Percentiles rank a stretch among this genome's conserved stretches.
Evolutionary conservation across 2,329 filamentous ascomycete species (phyloP).

Genomic region (Microcyclospora pomicola): DNA sequence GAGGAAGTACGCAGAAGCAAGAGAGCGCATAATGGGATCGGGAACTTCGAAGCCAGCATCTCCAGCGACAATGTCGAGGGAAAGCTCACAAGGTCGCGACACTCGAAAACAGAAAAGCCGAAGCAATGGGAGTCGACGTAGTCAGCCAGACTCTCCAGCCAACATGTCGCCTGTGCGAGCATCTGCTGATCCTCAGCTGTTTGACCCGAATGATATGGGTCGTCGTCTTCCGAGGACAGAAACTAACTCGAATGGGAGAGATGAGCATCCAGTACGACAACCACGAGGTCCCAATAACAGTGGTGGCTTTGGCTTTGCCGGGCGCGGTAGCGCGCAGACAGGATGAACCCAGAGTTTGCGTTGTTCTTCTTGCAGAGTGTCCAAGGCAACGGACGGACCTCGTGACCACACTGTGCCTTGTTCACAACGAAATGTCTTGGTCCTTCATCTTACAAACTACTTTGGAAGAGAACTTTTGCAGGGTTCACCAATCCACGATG

Average conservation of each 20-base stretch:
- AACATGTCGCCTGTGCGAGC: conserved; percentile 23
- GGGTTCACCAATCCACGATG: too few relatives aligned
- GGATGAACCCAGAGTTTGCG: too few relatives aligned
- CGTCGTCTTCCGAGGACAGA: conserved; percentile 30
- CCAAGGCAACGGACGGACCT: too few relatives aligned
- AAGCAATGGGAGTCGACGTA: conserved; percentile 23
- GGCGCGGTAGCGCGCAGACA: conserved; percentile 34
- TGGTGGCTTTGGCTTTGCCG: conserved; percentile 63
- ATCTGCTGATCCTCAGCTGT: conserved; percentile 47
- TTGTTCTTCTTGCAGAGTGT: too few relatives aligned
- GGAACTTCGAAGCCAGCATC: conserved; percentile 18
- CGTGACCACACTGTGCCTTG: too few relatives aligned
- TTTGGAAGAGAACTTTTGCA: too few relatives aligned
- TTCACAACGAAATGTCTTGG: too few relatives aligned
- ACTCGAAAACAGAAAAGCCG: conserved; percentile 11
- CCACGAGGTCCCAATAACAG: conserved; percentile 67
- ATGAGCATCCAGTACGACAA: conserved; percentile 55
- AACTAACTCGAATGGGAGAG: conserved; percentile 31
- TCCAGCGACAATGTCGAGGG: conserved; percentile 16
- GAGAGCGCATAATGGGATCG: conserved; percentile 74
- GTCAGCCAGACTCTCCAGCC: conserved; percentile 21
- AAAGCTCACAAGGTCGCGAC: conserved; percentile 19
- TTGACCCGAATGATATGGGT: conserved; percentile 58
- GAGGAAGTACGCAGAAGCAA: conserved; percentile 73
- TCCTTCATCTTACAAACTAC: too few relatives aligned